These are phyloP conservation scores for Phytophthora sp. DNA, from an alignment of 352 stramenopile species.

Conservation along the genomic window DNA sequence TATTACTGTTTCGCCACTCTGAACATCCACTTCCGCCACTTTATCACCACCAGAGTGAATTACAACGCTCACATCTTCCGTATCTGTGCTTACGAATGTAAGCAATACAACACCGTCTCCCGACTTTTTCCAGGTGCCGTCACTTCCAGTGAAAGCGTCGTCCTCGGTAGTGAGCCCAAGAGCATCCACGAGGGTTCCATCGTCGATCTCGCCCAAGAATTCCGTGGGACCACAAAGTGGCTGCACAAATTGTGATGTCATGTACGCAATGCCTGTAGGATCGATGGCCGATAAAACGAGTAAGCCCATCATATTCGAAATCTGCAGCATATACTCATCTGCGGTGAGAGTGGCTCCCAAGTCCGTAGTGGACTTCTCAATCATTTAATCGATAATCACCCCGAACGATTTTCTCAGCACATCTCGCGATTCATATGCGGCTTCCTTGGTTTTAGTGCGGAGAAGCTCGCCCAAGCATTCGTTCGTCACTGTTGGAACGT, in stretches of 20 bases:
- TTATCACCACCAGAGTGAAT: constrained; percentile 51
- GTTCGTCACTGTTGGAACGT: constrained; percentile 51
- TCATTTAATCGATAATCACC: constrained; percentile 63
- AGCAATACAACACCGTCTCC: constrained; percentile 45
- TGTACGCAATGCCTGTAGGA: constrained; percentile 49
- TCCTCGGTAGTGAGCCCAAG: constrained; percentile 48
- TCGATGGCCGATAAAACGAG: constrained; percentile 39
- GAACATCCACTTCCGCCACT: constrained; percentile 40
- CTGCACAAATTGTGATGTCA: constrained; percentile 60
- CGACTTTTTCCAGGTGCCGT: constrained; percentile 48
- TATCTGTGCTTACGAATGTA: constrained; percentile 56
- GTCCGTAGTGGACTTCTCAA: constrained; percentile 44
- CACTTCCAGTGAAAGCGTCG: constrained; percentile 50
- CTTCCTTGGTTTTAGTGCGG: constrained; percentile 32
- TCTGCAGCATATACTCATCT: constrained; percentile 42
- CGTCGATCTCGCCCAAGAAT: constrained; percentile 64
- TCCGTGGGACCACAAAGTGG: constrained; percentile 63
- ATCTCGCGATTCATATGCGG: constrained; percentile 50
- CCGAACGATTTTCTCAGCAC: constrained; percentile 57
- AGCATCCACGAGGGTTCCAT: constrained; percentile 38
- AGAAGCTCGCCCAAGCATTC: constrained; percentile 51
- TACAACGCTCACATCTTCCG: constrained; percentile 46
- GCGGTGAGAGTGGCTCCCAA: constrained; percentile 40
- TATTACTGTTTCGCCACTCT: constrained; percentile 33
- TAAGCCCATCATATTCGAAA: constrained; percentile 41